Conservation (phyloP, 208 protist genomes). For the Kentomonas sorsogonicus region DNA sequence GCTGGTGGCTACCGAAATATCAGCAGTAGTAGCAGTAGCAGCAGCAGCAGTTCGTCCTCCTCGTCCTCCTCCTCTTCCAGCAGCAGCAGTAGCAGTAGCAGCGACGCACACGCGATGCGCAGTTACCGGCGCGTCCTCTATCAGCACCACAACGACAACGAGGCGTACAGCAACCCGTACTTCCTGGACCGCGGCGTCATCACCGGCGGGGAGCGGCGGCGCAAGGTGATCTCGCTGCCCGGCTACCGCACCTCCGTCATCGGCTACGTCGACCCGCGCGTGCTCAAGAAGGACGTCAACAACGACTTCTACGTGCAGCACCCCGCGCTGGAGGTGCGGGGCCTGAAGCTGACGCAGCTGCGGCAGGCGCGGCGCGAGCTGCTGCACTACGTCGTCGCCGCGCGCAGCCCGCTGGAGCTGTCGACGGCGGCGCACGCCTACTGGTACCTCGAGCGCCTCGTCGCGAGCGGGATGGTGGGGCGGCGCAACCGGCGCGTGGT, state of each 20-base stretch:
- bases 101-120: constrained; percentile 42
- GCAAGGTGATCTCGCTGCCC: constrained; percentile 70
- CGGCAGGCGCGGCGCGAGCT: constrained; percentile 64
- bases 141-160: constrained; percentile 41
- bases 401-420: constrained; percentile 60
- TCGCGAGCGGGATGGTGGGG: constrained; percentile 72
- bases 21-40: background rate
- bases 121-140: constrained; percentile 65
- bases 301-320: constrained; percentile 84
- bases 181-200: constrained; percentile 83
- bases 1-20: too few species aligned
- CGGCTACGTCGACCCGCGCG: constrained; percentile 75
- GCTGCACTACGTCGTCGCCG: constrained; percentile 66
- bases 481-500: constrained; percentile 75
- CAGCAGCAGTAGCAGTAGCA: constrained; percentile 13
- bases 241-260: constrained; percentile 79
- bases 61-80: background rate
- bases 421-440: constrained; percentile 72
- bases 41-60: background rate
- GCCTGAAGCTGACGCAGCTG: constrained; percentile 80
- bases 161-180: constrained; percentile 66
- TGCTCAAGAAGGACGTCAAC: constrained; percentile 85
- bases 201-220: constrained; percentile 74
- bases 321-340: constrained; percentile 74
- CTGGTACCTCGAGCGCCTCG: constrained; percentile 85